Evolutionary conservation across 2,329 filamentous ascomycete species (phyloP).

Genomic region (Scedosporium apiospermum): DNA sequence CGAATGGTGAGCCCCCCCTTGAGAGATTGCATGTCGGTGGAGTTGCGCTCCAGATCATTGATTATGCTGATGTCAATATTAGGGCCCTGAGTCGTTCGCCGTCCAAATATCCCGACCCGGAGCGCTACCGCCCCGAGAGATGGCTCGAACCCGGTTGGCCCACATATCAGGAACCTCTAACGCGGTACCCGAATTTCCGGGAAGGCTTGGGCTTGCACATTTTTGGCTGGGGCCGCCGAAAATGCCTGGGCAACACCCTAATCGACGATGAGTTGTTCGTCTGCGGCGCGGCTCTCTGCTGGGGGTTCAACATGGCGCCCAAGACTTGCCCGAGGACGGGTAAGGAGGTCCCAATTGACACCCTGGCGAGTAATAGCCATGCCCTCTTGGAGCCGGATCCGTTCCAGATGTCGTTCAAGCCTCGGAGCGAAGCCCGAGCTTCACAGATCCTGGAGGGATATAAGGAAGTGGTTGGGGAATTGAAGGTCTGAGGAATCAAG

Average conservation of each 20-base stretch:
- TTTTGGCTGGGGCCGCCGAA: conserved; percentile 55
- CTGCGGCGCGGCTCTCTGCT: conserved; percentile 35
- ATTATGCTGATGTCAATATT: conserved; percentile 1
- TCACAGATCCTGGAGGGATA: conserved; percentile 27
- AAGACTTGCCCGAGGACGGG: conserved; percentile 33
- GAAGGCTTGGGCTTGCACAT: conserved; percentile 49
- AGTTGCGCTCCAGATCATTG: too few species aligned
- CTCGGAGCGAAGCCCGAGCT: conserved; percentile 28
- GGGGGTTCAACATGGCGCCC: conserved; percentile 35
- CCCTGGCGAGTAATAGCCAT: conserved; percentile 38
- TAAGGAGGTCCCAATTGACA: conserved; percentile 31
- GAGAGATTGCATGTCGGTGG: background rate
- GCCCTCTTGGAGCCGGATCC: conserved; percentile 41
- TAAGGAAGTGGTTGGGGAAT: conserved; percentile 14
- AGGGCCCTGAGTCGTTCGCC: conserved; percentile 50
- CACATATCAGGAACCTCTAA: conserved; percentile 54
- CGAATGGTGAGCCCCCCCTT: conserved; percentile 28
- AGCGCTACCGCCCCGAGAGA: conserved; percentile 51
- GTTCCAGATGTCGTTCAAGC: conserved; percentile 34
- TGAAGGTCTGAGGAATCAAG: too few species aligned
- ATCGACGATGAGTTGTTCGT: conserved; percentile 51
- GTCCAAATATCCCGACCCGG: conserved; percentile 50
- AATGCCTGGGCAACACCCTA: conserved; percentile 52
- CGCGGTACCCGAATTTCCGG: conserved; percentile 52
- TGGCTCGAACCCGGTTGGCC: conserved; percentile 55